phyloP scores from a whole-genome alignment of 495 filamentous ascomycete species.

The Talaromyces proteolyticus region DNA sequence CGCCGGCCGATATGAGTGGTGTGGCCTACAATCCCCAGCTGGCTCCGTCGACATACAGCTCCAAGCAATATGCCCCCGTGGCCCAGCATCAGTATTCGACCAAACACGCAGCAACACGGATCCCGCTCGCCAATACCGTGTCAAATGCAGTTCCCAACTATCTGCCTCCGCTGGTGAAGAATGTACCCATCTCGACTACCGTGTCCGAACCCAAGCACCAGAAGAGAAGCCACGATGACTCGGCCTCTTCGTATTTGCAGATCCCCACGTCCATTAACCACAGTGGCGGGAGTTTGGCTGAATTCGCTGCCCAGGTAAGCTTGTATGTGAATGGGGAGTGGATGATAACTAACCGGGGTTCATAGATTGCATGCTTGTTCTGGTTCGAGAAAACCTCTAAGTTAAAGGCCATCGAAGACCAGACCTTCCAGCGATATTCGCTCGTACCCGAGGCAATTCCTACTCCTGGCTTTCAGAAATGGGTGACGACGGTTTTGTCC shows the following conservation, averaged over 20 bases:
- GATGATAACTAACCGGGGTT: background rate
- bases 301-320: conserved; percentile 73
- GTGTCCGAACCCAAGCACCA: conserved; percentile 13
- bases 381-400: conserved; percentile 93
- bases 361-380: conserved; percentile 89
- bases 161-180: conserved; percentile 19
- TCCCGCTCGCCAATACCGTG: conserved; percentile 17
- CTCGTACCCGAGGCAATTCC: conserved; percentile 72
- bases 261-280: conserved; percentile 70
- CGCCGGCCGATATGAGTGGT: conserved; percentile 45
- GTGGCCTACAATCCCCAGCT: conserved; percentile 31
- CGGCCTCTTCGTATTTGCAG: conserved; percentile 57
- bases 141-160: conserved; percentile 20
- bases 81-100: background rate
- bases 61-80: background rate
- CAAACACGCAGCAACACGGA: background rate
- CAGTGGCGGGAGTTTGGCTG: conserved; percentile 65
- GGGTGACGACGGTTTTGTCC: conserved; percentile 83
- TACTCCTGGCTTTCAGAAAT: conserved; percentile 77
- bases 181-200: conserved; percentile 10
- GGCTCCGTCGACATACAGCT: conserved; percentile 8
- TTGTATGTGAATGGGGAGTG: background rate
- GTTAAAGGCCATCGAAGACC: conserved; percentile 65
- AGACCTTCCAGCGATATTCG: conserved; percentile 38
- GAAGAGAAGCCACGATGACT: conserved; percentile 30